phyloP scores from a whole-genome alignment of 2,329 filamentous ascomycete genomes.

The Fusarium anthophilum region DNA sequence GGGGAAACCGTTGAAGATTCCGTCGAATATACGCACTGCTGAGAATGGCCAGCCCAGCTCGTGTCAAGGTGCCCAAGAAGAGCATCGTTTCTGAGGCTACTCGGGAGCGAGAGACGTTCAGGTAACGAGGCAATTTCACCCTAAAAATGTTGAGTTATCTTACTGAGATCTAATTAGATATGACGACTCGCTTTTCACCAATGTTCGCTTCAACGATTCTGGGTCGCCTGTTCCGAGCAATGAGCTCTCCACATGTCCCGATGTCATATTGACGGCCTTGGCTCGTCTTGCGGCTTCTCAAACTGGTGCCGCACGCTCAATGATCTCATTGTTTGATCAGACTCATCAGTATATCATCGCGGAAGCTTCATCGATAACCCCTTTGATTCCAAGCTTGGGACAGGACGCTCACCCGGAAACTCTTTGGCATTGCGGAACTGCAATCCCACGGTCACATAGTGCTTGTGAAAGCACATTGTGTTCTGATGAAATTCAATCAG shows the following conservation, averaged over 20 bases:
- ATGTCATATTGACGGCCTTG: constrained; percentile 56
- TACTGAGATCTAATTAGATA: not conserved
- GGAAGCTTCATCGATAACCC: constrained; percentile 57
- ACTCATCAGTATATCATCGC: constrained; percentile 60
- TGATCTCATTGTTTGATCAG: constrained; percentile 62
- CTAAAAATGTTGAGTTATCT: not conserved
- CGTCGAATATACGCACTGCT: not conserved
- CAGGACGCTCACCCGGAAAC: constrained; percentile 6
- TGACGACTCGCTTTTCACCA: constrained; percentile 15
- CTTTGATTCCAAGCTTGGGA: constrained; percentile 42
- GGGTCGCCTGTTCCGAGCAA: constrained; percentile 36
- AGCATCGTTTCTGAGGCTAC: constrained; percentile 37
- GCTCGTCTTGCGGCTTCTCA: constrained; percentile 59
- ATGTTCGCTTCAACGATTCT: constrained; percentile 38
- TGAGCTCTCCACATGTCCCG: constrained; percentile 43
- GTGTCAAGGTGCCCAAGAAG: constrained; percentile 12
- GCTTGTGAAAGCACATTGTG: constrained; percentile 44
- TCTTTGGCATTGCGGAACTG: constrained; percentile 45
- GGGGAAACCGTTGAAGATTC: not conserved
- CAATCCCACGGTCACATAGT: constrained; percentile 44
- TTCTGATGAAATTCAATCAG: not conserved
- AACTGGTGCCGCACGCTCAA: constrained; percentile 51
- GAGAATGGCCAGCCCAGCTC: constrained; percentile 3
- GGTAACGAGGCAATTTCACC: constrained; percentile 23
- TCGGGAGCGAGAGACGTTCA: constrained; percentile 47